A percentile compares a stretch with the other conserved stretches of the same genome.
Conservation (phyloP, 106 monocot species). For the Amphibolis antarctica region DNA sequence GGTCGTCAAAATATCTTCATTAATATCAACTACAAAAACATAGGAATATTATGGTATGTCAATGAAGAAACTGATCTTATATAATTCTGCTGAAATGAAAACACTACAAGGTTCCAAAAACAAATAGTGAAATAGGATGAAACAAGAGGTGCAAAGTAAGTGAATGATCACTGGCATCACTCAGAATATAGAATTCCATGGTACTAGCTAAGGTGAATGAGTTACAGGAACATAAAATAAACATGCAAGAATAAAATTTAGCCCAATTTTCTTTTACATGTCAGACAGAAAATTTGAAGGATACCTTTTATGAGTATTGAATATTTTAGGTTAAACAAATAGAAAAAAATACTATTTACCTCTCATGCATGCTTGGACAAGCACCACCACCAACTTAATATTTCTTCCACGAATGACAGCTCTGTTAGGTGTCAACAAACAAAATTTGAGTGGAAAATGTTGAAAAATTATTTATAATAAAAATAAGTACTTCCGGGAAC, state of each 20-base stretch:
- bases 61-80: background rate
- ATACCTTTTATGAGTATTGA: background rate
- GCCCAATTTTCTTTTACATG: no score
- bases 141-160: no score
- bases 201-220: no score
- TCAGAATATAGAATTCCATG: no score
- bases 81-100: no score
- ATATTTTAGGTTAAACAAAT: background rate
- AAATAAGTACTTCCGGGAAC: no score
- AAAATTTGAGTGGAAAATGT: background rate
- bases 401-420: slow-evolving; percentile 58
- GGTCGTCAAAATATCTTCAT: slow-evolving; percentile 51
- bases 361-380: slow-evolving; percentile 32
- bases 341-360: slow-evolving; percentile 19
- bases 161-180: no score
- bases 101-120: no score
- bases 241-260: no score
- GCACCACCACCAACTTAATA: slow-evolving; percentile 58
- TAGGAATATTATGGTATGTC: background rate
- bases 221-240: no score
- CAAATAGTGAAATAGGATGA: no score
- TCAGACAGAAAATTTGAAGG: background rate
- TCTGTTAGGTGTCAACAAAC: slow-evolving; percentile 33
- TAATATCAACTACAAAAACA: slow-evolving; percentile 46
- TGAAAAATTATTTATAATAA: no score